Evolutionary conservation across 208 protist genomes (phyloP), one percentile per base, ranked within the genome.

Genomic region (Trypanosoma vivax): DNA sequence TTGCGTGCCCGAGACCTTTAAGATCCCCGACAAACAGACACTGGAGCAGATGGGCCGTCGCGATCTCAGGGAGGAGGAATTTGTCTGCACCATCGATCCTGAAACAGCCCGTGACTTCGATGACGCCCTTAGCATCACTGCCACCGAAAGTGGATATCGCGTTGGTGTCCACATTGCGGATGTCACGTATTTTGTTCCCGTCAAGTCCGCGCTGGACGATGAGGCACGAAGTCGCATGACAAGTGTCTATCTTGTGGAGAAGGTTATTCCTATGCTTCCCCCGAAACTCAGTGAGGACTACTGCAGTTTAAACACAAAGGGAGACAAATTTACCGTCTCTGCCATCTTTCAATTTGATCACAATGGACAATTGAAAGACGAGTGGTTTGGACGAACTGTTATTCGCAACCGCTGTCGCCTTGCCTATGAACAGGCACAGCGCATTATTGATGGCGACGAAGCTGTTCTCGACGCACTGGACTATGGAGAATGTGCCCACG

Each of bases 121-220:
- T 57, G 89, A 96, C 49, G 89, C 89, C 1, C 69, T 96, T 6
- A 92, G 83, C 46, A 90, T 90, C 11, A 63, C 58, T 3, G 41
- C 52, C 1, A 59, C 47, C 2, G 21, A 46, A 63, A 68, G 82
- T 33, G 57, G 68, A 31, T 93, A 86, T 54, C 84, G 87, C 58
- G 79, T 97, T 40, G 92, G 91, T 9, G 90, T 97, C n/a, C 92
- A 97, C 72, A 97, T 97, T 57, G 94, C 94, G 0, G 94, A 97
- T 63, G 94, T 97, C 2, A 83, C 90, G 10, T 65, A 79, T 49
- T 96, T 96, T 76, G 90, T 96, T 34, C 43, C 61, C 38, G 67
- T 67, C 2, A 63, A 67, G 24, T 82, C 71, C 1, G 38, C 83
- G 10, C 55, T 97, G 1, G 94, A 97, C 57, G 69, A 83, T 38